Evolutionary conservation across 176 grass and related monocot genomes (phyloP).

Genomic region (Triticum timopheevii): DNA sequence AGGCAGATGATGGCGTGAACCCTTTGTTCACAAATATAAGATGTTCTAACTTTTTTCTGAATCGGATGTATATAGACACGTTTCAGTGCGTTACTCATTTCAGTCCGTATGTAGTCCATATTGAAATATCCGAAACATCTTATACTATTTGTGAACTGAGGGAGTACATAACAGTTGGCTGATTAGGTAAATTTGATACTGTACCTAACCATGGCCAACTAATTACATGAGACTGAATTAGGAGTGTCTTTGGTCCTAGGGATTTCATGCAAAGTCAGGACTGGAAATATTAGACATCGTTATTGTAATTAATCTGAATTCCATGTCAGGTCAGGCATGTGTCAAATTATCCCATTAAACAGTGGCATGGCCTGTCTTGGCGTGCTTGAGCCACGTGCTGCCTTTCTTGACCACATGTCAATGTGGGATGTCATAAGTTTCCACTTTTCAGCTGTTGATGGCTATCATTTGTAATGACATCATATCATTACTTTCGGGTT

Average conservation of each 20-base stretch:
- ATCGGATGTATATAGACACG: too few species aligned
- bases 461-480: not conserved
- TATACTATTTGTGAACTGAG: too few species aligned
- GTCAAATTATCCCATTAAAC: not conserved
- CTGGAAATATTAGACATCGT: not conserved
- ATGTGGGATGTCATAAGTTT: not conserved
- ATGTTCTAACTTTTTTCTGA: too few species aligned
- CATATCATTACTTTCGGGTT: not conserved
- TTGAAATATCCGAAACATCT: too few species aligned
- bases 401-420: not conserved
- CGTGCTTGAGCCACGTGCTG: not conserved
- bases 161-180: not conserved
- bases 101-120: too few species aligned
- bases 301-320: not conserved
- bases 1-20: not conserved
- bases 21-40: too few species aligned
- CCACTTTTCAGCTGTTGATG: not conserved
- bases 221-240: not conserved
- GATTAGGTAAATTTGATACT: not conserved
- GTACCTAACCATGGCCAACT: not conserved
- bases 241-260: slow-evolving; percentile 2
- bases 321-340: not conserved
- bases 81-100: too few species aligned
- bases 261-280: not conserved
- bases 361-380: not conserved